These are phyloP conservation scores for Perilla frutescens DNA, from an alignment of 257 asterid genomes.

Conservation along the genomic window DNA sequence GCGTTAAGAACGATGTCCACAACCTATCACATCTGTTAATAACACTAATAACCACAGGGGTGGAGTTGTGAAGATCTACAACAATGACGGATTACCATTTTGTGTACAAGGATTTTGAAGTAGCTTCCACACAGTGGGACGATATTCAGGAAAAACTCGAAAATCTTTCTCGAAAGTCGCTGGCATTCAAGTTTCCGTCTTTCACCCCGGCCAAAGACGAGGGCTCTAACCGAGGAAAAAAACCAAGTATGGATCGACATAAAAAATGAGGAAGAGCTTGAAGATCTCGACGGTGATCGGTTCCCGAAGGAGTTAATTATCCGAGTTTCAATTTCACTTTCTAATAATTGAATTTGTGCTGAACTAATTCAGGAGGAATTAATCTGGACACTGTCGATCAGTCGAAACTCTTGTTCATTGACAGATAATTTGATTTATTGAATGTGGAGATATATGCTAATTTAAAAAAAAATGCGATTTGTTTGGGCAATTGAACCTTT, in stretches of 20 bases:
- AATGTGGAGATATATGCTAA: not conserved
- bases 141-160: slow-evolving; percentile 91
- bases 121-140: slow-evolving; percentile 94
- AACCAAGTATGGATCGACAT: slow-evolving; percentile 78
- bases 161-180: slow-evolving; percentile 72
- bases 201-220: slow-evolving; percentile 76
- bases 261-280: slow-evolving; percentile 83
- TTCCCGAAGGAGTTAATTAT: slow-evolving; percentile 60
- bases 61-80: slow-evolving; percentile 16
- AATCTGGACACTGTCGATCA: not conserved
- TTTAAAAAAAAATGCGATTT: not conserved
- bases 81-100: slow-evolving; percentile 90
- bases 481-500: not conserved
- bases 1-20: too few relatives aligned
- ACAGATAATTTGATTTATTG: not conserved
- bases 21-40: too few relatives aligned
- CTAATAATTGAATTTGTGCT: not conserved
- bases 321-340: not conserved
- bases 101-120: slow-evolving; percentile 92
- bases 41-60: too few relatives aligned
- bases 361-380: not conserved
- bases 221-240: slow-evolving; percentile 37
- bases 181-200: slow-evolving; percentile 79
- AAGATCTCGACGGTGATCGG: slow-evolving; percentile 90
- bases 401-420: not conserved